Evolutionary conservation across 2,329 filamentous ascomycete genomes (phyloP).

Genomic region (Colletotrichum siamense): DNA sequence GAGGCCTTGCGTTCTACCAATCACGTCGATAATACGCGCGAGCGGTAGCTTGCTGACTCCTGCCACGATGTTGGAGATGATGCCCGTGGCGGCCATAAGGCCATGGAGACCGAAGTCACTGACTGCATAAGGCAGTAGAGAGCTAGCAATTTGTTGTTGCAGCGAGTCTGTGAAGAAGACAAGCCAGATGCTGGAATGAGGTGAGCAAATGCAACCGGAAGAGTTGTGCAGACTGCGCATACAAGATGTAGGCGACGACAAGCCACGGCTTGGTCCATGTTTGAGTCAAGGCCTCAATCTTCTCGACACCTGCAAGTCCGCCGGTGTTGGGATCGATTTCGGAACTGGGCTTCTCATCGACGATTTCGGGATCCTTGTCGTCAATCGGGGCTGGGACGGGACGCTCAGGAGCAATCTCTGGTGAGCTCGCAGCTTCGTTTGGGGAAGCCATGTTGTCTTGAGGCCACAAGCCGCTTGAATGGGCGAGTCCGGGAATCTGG

Average conservation of each 20-base stretch:
- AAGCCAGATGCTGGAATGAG: slow-evolving; percentile 41
- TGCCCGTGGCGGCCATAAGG: slow-evolving; percentile 48
- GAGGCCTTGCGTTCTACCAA: slow-evolving; percentile 41
- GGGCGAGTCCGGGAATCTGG: background rate
- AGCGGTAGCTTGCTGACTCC: slow-evolving; percentile 34
- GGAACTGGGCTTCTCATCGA: slow-evolving; percentile 1
- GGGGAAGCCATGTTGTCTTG: background rate
- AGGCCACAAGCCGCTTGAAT: background rate
- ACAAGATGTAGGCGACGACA: slow-evolving; percentile 45
- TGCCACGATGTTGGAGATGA: slow-evolving; percentile 43
- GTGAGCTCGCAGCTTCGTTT: background rate
- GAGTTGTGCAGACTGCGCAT: slow-evolving; percentile 7
- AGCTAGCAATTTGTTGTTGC: slow-evolving; percentile 39
- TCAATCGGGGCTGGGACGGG: background rate
- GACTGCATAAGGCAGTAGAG: slow-evolving; percentile 37
- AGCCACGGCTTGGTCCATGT: slow-evolving; percentile 43
- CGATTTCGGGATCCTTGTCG: background rate
- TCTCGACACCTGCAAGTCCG: slow-evolving; percentile 35
- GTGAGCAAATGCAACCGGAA: background rate
- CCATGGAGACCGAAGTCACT: slow-evolving; percentile 49
- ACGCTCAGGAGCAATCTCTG: background rate
- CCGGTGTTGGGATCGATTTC: slow-evolving; percentile 6
- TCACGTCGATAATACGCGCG: slow-evolving; percentile 44
- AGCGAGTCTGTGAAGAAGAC: slow-evolving; percentile 49
- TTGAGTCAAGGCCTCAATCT: slow-evolving; percentile 42